phyloP scores from a whole-genome alignment of 768 basidiomycete species.

The Sarcodon aspratus region DNA sequence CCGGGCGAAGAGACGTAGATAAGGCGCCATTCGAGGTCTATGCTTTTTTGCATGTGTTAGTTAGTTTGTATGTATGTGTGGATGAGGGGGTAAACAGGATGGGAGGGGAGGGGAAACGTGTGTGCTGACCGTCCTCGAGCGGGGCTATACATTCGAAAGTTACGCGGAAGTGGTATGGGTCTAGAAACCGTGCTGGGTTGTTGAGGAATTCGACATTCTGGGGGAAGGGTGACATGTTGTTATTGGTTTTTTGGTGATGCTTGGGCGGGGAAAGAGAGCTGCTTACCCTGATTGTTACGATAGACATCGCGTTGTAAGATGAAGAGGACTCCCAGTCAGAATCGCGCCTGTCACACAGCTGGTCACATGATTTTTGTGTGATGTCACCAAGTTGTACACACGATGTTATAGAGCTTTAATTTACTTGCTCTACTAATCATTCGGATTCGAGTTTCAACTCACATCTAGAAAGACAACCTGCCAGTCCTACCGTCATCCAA shows the following conservation, averaged over 20 bases:
- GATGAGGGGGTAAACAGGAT: too few species aligned
- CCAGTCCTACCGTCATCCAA: too few species aligned
- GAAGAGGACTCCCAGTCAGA: too few species aligned
- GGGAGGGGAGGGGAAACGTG: too few species aligned
- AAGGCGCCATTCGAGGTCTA: conserved; percentile 97
- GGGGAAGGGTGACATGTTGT: background rate
- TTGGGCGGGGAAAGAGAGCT: background rate
- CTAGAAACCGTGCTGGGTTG: conserved; percentile 86
- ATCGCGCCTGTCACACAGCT: background rate
- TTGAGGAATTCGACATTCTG: conserved; percentile 87
- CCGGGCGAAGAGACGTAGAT: conserved; percentile 95
- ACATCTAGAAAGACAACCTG: too few species aligned
- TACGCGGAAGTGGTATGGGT: conserved; percentile 86
- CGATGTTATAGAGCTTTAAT: too few species aligned
- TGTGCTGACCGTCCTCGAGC: conserved; percentile 20
- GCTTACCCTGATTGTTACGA: conserved; percentile 57
- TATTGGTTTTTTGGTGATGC: too few species aligned
- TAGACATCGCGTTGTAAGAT: conserved; percentile 34
- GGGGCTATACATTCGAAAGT: conserved; percentile 95
- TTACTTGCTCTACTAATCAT: too few species aligned
- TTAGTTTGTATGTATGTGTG: background rate
- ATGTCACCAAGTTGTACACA: too few species aligned
- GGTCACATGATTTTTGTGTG: background rate
- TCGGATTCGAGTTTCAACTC: too few species aligned
- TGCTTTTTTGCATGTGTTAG: background rate